phyloP scores from a whole-genome alignment of 495 filamentous ascomycete genomes.

The Annulohypoxylon bovei region DNA sequence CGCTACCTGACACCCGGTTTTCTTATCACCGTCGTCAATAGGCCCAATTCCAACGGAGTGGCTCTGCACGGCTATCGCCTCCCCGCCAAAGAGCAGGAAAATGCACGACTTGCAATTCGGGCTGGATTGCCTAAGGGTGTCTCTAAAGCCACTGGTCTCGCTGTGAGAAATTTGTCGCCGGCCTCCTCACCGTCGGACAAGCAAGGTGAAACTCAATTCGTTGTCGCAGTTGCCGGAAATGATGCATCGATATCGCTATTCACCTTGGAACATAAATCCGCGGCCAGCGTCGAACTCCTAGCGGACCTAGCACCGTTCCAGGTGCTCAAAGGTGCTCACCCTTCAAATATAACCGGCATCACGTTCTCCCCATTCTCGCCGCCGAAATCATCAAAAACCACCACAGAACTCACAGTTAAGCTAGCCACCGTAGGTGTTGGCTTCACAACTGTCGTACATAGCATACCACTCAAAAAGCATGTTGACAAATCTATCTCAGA shows the following conservation, averaged over 20 bases:
- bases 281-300: constrained; percentile 60
- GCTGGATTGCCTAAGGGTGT: constrained; percentile 55
- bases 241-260: constrained; percentile 82
- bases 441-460: constrained; percentile 86
- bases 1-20: constrained; percentile 85
- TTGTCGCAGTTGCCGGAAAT: constrained; percentile 83
- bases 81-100: constrained; percentile 51
- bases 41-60: constrained; percentile 56
- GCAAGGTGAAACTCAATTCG: constrained; percentile 72
- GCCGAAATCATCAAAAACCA: constrained; percentile 56
- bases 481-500: constrained; percentile 57
- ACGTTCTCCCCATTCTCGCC: constrained; percentile 77
- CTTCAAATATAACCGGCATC: constrained; percentile 85
- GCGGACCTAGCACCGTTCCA: constrained; percentile 68
- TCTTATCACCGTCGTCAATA: constrained; percentile 68
- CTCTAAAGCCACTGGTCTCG: constrained; percentile 71
- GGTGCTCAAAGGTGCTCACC: constrained; percentile 77
- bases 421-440: constrained; percentile 87
- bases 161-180: constrained; percentile 72
- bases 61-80: constrained; percentile 64
- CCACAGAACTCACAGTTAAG: constrained; percentile 69
- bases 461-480: constrained; percentile 70
- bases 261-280: constrained; percentile 69
- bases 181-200: constrained; percentile 52
- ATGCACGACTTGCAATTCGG: constrained; percentile 55